Evolutionary conservation across 306 rosid genomes (phyloP).

Genomic region (Vigna reflexopilosa): DNA sequence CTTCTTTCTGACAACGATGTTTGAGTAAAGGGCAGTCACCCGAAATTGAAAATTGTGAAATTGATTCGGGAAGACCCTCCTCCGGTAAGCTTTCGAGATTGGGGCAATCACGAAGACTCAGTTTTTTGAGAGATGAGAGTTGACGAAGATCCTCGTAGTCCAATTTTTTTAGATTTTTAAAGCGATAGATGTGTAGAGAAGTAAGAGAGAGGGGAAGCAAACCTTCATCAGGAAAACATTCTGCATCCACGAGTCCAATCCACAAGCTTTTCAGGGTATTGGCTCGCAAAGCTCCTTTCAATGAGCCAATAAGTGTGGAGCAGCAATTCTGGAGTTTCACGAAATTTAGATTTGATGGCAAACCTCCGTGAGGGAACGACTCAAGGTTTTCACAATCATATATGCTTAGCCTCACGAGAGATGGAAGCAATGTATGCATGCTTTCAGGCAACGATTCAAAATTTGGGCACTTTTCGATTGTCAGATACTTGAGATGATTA

Average conservation of each 20-base stretch:
- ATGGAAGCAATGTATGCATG: background rate
- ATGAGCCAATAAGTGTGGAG: background rate
- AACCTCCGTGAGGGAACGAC: background rate
- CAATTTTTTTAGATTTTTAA: too few relatives aligned
- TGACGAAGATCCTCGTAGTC: too few relatives aligned
- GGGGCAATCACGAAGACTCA: too few relatives aligned
- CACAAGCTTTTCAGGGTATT: background rate
- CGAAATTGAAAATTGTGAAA: too few relatives aligned
- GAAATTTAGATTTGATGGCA: background rate
- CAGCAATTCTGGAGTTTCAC: background rate
- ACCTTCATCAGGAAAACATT: background rate
- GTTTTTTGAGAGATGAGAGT: too few relatives aligned
- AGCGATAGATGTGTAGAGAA: too few relatives aligned
- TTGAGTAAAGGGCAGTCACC: too few relatives aligned
- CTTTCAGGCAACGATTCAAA: background rate
- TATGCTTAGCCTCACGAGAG: background rate
- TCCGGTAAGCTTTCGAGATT: background rate
- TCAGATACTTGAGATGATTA: background rate
- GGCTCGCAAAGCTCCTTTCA: too few relatives aligned
- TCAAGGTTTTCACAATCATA: background rate
- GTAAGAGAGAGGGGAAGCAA: background rate
- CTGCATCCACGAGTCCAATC: too few relatives aligned
- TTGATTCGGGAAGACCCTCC: background rate
- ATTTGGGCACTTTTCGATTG: background rate
- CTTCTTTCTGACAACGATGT: too few relatives aligned